Evolutionary conservation across 495 filamentous ascomycete species (phyloP), one percentile per base, ranked within the genome.

Genomic region (Aspergillus kassunensis): DNA sequence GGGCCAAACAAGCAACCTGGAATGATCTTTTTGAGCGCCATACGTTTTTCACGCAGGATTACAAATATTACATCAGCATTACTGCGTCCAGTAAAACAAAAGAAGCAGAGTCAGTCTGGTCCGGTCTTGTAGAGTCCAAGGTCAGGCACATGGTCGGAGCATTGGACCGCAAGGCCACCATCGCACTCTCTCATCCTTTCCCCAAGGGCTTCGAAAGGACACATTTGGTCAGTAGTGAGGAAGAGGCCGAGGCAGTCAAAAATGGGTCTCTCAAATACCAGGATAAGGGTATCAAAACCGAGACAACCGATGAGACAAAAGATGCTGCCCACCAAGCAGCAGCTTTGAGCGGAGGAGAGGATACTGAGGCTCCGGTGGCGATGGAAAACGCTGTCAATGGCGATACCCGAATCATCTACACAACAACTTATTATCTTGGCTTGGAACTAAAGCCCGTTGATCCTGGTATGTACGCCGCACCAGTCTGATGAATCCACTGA

Each of bases 21-120:
- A 88, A 86, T 54, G 90, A 90, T 52, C 70, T 98, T 6, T 98
- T 98, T 60, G 74, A 76, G 3, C 87, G 87, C 34, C 91, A 97
- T 65, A 85, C 82, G 1, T 97, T 97, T 68, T 98, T 97, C 72
- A 95, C 95, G 2, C 59, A 80, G 31, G 90, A 84, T 45, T 96
- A 96, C 73, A 95, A 89, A 67, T 96, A 96, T 64, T 98, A 97
- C 65, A 81, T 98, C 40, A 86, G 84, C 52, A 84, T 97, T 49
- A 85, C 92, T 35, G 80, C 91, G n/a, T 85, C 88, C 0, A 91
- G 90, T 68, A 88, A 77, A 50, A 89, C 84, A 20, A 91, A 90
- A 59, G 89, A 96, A 53, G 86, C 87, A 1, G 87, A 95, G 58
- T 79, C 87, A 12, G 77, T 83, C 29, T 97, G 93, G 90, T 90